Percentiles rank a stretch among this genome's conserved stretches.
These are phyloP conservation scores for Scleroderma bovista DNA, from an alignment of 768 basidiomycete genomes.

Conservation along the genomic window DNA sequence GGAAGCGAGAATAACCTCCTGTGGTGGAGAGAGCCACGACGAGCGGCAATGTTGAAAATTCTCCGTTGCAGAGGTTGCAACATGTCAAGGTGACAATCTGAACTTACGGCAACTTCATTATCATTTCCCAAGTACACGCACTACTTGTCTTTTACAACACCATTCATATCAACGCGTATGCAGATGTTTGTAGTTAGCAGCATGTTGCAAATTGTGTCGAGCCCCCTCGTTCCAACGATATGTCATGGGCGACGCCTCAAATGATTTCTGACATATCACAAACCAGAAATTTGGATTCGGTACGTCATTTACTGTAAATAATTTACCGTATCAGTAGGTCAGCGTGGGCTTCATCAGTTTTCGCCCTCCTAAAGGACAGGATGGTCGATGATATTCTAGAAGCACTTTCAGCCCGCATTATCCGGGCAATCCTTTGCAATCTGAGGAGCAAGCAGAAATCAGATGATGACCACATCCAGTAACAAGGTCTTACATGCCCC, in stretches of 20 bases:
- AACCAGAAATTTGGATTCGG: neutral
- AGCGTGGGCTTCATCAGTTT: neutral
- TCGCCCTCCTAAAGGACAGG: neutral
- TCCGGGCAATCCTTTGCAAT: constrained; percentile 66
- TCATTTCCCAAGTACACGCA: too few species aligned
- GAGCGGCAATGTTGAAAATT: neutral
- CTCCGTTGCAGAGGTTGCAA: constrained; percentile 7
- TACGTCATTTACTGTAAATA: constrained; percentile 3
- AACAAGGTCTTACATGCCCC: constrained; percentile 62
- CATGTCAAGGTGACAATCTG: constrained; percentile 9
- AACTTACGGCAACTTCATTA: too few species aligned
- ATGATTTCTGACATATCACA: neutral
- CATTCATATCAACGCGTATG: too few species aligned
- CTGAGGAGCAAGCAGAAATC: constrained; percentile 26
- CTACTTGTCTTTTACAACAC: too few species aligned
- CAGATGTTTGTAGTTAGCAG: too few species aligned
- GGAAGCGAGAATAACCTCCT: constrained; percentile 48
- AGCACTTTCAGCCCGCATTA: constrained; percentile 34
- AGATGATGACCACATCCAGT: neutral
- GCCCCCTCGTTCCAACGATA: too few species aligned
- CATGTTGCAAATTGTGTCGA: too few species aligned
- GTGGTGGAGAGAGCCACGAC: constrained; percentile 2
- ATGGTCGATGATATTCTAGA: neutral
- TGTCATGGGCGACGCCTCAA: too few species aligned
- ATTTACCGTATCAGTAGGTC: constrained; percentile 7